Evolutionary conservation across 2,329 filamentous ascomycete genomes (phyloP).

Genomic region (Phaeosphaeriaceae sp.): DNA sequence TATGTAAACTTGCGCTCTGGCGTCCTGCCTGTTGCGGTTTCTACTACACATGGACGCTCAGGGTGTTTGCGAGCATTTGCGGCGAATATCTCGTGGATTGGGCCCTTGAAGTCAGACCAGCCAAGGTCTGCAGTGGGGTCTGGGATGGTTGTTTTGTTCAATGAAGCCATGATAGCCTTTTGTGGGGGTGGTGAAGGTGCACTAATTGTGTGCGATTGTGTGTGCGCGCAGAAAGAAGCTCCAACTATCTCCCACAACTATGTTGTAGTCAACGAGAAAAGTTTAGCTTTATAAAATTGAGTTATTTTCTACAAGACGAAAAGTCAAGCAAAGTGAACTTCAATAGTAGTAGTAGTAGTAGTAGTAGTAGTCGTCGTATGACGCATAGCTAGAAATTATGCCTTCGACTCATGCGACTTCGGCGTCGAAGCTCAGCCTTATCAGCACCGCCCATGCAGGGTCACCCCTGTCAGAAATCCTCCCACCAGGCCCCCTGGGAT

Average conservation of each 20-base stretch:
- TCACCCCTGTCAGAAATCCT: conserved; percentile 7
- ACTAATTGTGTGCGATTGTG: conserved; percentile 12
- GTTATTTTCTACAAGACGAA: too few relatives aligned
- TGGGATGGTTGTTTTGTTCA: conserved; percentile 52
- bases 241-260: conserved; percentile 1
- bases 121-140: conserved; percentile 72
- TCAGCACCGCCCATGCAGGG: background rate
- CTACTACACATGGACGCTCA: conserved; percentile 70
- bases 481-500: conserved; percentile 12
- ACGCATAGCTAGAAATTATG: conserved; percentile 26
- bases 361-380: too few relatives aligned
- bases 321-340: conserved; percentile 2
- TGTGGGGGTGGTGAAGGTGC: conserved; percentile 27
- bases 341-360: too few relatives aligned
- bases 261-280: too few relatives aligned
- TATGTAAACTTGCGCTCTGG: conserved; percentile 78
- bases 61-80: conserved; percentile 72
- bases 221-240: conserved; percentile 7
- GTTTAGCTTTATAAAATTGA: too few relatives aligned
- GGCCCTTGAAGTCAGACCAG: conserved; percentile 69
- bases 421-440: conserved; percentile 35
- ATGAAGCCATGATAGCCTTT: conserved; percentile 37
- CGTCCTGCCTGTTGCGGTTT: conserved; percentile 62
- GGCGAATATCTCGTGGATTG: conserved; percentile 74
- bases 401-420: conserved; percentile 41